phyloP scores from a whole-genome alignment of 768 basidiomycete genomes.

The Tricholoma flavovirens region DNA sequence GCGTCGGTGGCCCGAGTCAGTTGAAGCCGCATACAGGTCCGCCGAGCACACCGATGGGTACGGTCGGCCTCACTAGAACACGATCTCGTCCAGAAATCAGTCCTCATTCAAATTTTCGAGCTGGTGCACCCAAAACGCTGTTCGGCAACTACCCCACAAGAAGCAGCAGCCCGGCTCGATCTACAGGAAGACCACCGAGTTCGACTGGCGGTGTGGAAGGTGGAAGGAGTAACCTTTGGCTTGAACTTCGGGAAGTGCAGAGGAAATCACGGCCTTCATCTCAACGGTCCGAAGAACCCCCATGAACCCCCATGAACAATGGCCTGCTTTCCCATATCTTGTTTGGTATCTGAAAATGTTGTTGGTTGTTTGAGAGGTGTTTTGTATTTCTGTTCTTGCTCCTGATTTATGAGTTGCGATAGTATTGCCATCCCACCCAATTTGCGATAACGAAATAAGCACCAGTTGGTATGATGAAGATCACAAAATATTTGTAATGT shows the following conservation, averaged over 20 bases:
- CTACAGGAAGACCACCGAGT: constrained; percentile 20
- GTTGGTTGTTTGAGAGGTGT: neutral
- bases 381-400: neutral
- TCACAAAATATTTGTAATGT: constrained; percentile 86
- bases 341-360: neutral
- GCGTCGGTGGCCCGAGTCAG: neutral
- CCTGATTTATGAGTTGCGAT: constrained; percentile 70
- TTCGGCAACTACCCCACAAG: constrained; percentile 5
- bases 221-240: constrained; percentile 46
- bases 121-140: constrained; percentile 16
- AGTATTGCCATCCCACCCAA: constrained; percentile 99
- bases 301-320: constrained; percentile 30
- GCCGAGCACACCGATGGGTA: constrained; percentile 7
- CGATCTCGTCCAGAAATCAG: constrained; percentile 32
- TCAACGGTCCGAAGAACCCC: constrained; percentile 32
- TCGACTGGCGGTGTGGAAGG: constrained; percentile 27
- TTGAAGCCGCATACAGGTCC: constrained; percentile 7
- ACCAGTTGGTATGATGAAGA: constrained; percentile 75
- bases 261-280: constrained; percentile 42
- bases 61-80: constrained; percentile 19
- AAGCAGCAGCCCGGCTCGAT: constrained; percentile 15
- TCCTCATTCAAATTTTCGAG: constrained; percentile 29
- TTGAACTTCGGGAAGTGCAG: constrained; percentile 47
- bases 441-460: constrained; percentile 94
- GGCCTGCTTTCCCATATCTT: constrained; percentile 1